Base-by-base conservation (phyloP, 352 stramenopile species). In the Globisporangium carolinianum region DNA sequence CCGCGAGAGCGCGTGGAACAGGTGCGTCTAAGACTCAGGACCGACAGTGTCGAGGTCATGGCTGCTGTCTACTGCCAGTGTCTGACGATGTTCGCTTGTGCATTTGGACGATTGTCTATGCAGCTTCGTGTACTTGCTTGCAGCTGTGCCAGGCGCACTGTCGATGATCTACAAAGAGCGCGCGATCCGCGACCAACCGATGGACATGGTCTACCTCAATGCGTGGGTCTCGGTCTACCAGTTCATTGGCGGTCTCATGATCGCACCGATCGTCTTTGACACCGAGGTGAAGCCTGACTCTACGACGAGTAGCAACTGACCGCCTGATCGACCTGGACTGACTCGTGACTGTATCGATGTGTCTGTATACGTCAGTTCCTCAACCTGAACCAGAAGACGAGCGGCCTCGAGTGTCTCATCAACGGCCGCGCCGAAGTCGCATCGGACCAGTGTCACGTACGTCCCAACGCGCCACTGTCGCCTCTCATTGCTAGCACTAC, bases 121-220 rank as follows among this genome's bases (percentile, higher is more conserved):
- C 41, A 84, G 75, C 58, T 47, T 95, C 2, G 78, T 93, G 58
- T 95, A 91, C 55, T 57, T 94, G 41, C 54, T 93, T 24, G 83
- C 86, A 15, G 81, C 84, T 7, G 63, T 95, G 11, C 86, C 84
- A 8, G 83, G 81, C 3, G 71, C 86, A 0, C 46, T 93, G n/a
- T 94, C 83, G 10, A 91, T 93, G 75, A 62, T 94, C 45, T 95
- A 95, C 67, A 95, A 95, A 53, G 86, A 95, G 56, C 79, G 72
- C 9, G 63, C 78, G 11, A 91, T 95, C 61, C 76, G 79, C 35
- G 72, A 89, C 50, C 82, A 91, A 51, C 86, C 86, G 37, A 89
- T 95, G 76, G 80, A 95, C 57, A 89, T 93, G 70, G 76, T 83
- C 39, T 95, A 95, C 55, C 66, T 95, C 32, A 95, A 95, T 46